These are phyloP conservation scores for Phaeosphaeriaceae sp. DNA, from an alignment of 2,329 filamentous ascomycete genomes.

Conservation along the genomic window DNA sequence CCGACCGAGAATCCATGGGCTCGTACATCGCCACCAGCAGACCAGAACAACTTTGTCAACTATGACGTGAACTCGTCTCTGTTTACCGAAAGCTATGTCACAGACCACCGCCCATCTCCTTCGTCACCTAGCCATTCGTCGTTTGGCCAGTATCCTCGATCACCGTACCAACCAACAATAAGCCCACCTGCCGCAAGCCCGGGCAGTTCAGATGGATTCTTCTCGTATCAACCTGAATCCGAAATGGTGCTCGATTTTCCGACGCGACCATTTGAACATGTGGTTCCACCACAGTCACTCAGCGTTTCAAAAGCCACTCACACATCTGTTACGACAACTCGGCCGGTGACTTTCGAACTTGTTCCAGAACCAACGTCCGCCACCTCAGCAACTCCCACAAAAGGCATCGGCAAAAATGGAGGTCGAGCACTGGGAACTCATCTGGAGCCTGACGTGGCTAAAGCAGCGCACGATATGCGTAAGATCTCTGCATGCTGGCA, in stretches of 20 bases:
- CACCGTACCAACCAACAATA: conserved; percentile 26
- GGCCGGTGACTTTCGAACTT: conserved; percentile 27
- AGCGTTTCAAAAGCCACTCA: conserved; percentile 13
- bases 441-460: conserved; percentile 45
- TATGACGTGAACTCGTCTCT: conserved; percentile 31
- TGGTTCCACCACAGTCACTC: conserved; percentile 4
- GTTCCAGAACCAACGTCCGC: conserved; percentile 37
- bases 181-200: conserved; percentile 42
- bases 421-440: conserved; percentile 49
- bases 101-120: conserved; percentile 19
- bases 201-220: conserved; percentile 35
- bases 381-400: conserved; percentile 9
- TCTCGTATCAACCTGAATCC: conserved; percentile 35
- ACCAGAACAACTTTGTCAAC: conserved; percentile 35
- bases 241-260: conserved; percentile 30
- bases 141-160: conserved; percentile 21
- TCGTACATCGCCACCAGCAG: conserved; percentile 32
- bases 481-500: conserved; percentile 57
- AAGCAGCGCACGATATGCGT: conserved; percentile 54
- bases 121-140: conserved; percentile 33
- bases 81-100: conserved; percentile 35
- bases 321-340: conserved; percentile 14
- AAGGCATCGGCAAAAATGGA: conserved; percentile 42
- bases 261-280: conserved; percentile 13
- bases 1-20: conserved; percentile 32